These are phyloP conservation scores for Collariella sp. DNA, from an alignment of 495 filamentous ascomycete species.

Conservation along the genomic window DNA sequence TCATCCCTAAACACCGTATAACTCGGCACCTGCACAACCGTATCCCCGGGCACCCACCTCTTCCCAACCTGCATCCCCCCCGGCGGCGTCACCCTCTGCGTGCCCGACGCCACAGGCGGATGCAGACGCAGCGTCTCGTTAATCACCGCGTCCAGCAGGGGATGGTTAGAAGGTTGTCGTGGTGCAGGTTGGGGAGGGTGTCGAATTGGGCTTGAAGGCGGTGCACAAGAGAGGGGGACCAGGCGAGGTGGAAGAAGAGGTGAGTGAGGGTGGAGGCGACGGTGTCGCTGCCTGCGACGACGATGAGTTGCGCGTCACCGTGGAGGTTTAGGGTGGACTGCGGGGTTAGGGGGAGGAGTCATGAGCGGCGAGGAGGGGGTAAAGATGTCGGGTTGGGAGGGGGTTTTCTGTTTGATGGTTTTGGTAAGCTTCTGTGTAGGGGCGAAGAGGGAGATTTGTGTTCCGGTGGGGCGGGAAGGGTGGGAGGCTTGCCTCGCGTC, in stretches of 20 bases:
- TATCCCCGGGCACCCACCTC: slow-evolving; percentile 28
- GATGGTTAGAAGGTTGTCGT: slow-evolving; percentile 14
- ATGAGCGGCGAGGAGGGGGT: slow-evolving; percentile 31
- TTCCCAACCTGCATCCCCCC: slow-evolving; percentile 39
- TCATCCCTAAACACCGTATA: slow-evolving; percentile 22
- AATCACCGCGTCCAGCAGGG: slow-evolving; percentile 40
- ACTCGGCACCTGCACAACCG: slow-evolving; percentile 23
- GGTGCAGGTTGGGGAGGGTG: slow-evolving; percentile 11
- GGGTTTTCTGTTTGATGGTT: slow-evolving; percentile 22
- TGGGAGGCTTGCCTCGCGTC: background rate
- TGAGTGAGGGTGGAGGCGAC: slow-evolving; percentile 40
- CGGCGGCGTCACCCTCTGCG: slow-evolving; percentile 35
- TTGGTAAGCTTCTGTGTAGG: no score
- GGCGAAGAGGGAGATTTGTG: background rate
- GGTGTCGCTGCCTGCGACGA: slow-evolving; percentile 47
- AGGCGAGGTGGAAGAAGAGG: slow-evolving; percentile 44
- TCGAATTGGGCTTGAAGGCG: slow-evolving; percentile 38
- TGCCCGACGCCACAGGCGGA: slow-evolving; percentile 39
- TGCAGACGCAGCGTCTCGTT: slow-evolving; percentile 49
- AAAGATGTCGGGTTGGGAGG: slow-evolving; percentile 28
- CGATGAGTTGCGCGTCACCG: slow-evolving; percentile 32
- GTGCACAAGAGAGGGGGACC: slow-evolving; percentile 28
- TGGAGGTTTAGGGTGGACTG: slow-evolving; percentile 28
- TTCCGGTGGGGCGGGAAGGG: background rate
- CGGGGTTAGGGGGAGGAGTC: slow-evolving; percentile 24